These are phyloP conservation scores for Gillenia trifoliata DNA, from an alignment of 306 rosid species.

Conservation along the genomic window DNA sequence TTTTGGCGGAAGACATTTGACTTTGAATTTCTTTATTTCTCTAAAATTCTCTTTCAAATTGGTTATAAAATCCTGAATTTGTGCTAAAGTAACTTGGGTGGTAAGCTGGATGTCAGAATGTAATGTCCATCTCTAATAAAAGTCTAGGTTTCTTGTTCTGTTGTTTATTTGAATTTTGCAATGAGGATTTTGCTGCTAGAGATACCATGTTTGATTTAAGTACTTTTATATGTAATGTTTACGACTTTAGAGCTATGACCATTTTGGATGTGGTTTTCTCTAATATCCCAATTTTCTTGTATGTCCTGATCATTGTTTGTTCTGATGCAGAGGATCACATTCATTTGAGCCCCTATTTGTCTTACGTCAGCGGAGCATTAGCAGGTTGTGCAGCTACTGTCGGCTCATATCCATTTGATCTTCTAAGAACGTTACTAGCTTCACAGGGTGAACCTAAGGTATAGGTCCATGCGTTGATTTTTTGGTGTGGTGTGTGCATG, in stretches of 20 bases:
- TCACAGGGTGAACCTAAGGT: slow-evolving; percentile 99
- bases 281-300: slow-evolving; percentile 10
- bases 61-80: not conserved
- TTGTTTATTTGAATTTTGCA: not conserved
- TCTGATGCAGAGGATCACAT: slow-evolving; percentile 75
- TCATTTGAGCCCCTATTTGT: slow-evolving; percentile 73
- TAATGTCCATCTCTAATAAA: not conserved
- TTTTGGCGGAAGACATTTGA: too few relatives aligned
- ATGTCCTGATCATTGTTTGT: slow-evolving; percentile 8
- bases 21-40: too few relatives aligned
- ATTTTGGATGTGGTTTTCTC: not conserved
- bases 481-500: too few relatives aligned
- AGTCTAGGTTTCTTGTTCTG: not conserved
- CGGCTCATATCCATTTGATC: slow-evolving; percentile 96
- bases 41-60: not conserved
- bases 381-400: slow-evolving; percentile 96
- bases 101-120: not conserved
- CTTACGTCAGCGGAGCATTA: slow-evolving; percentile 83
- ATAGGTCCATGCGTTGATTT: not conserved
- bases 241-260: not conserved
- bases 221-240: not conserved
- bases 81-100: not conserved
- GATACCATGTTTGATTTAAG: not conserved
- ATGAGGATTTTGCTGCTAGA: too few relatives aligned
- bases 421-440: slow-evolving; percentile 86